These are phyloP conservation scores for Alternaria angustiovoidea DNA, from an alignment of 2,329 filamentous ascomycete genomes.

Conservation along the genomic window DNA sequence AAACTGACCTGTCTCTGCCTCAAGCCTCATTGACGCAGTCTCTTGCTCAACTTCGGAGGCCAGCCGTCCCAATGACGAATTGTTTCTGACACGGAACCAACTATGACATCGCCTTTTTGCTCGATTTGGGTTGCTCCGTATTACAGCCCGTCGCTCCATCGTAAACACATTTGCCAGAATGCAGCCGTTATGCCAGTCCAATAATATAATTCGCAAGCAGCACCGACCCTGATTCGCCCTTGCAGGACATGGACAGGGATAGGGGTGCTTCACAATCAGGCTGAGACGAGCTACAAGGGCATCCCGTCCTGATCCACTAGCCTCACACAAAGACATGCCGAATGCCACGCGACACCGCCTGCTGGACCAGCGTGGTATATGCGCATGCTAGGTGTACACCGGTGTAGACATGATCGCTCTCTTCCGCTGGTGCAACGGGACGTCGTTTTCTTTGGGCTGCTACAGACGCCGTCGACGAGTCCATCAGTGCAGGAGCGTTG, in stretches of 20 bases:
- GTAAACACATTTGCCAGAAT: constrained; percentile 35
- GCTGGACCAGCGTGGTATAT: constrained; percentile 5
- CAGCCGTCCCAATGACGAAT: constrained; percentile 10
- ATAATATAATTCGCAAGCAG: constrained; percentile 40
- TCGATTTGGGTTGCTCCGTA: constrained; percentile 29
- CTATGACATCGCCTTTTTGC: constrained; percentile 25
- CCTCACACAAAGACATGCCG: constrained; percentile 17
- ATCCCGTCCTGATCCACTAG: constrained; percentile 24
- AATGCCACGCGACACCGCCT: constrained; percentile 19
- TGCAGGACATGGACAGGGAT: not conserved
- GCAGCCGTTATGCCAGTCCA: constrained; percentile 35
- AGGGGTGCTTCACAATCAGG: constrained; percentile 20
- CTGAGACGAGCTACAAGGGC: constrained; percentile 36
- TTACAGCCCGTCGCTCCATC: constrained; percentile 21
- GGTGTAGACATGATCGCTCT: constrained; percentile 1
- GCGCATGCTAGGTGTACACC: constrained; percentile 1
- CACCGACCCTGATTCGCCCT: constrained; percentile 32
- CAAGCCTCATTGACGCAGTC: constrained; percentile 8
- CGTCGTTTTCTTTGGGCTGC: not conserved
- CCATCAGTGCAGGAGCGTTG: constrained; percentile 1
- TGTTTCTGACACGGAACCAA: constrained; percentile 30
- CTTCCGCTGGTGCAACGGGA: not conserved
- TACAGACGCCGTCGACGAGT: not conserved
- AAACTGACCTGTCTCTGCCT: constrained; percentile 27
- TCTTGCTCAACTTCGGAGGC: constrained; percentile 3